Base-by-base conservation (phyloP, 164 flowering plant species). In the Taxillus chinensis region DNA sequence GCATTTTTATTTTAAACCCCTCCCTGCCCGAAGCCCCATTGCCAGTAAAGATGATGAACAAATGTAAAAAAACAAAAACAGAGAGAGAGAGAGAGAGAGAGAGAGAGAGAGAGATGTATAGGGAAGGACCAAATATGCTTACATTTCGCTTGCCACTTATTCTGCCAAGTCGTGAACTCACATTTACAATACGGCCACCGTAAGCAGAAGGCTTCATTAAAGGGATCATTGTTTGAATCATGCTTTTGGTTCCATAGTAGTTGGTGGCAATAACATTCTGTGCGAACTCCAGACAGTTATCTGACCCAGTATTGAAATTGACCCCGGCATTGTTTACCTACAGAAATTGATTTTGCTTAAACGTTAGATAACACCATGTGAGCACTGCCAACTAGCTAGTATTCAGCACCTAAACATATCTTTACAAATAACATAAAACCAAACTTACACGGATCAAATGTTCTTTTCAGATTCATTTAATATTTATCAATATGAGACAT, bases 241-340 rank as follows among this genome's bases (percentile, higher is more conserved):
- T 71, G 62, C 71, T 75, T 70, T 78, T 85, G 39, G 86, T 83
- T 55, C 89, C 96, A 72, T 65, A 83, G 68, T 90, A 93, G 69
- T 90, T 93, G 54, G 92, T 89, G 6, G 51, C 71, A 43, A 93
- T 64, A 39, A 89, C 95, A 38, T 64, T 72, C 56, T 77, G 77
- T 16, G 99, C 90, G 75, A 43, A 62, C 59, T 86, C 93, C 62
- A 89, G 84, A 60, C 93, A 84, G 72, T 93, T 93, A 8, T 87
- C 92, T n/a, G 84, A 71, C 48, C 93, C 96, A 57, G 74, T 53
- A 71, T 90, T 93, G 79, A 74, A 86, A 65, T 87, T 93, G 27
- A 89, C 80, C 67, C 93, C 99, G 8, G 96, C 97, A 82, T 93
- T 93, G 67, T 93, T 93, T 40, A 90, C 77, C 97, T 90, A 83